Conservation (phyloP, 1,284 basidiomycete species). For the Fomes fomentarius region DNA sequence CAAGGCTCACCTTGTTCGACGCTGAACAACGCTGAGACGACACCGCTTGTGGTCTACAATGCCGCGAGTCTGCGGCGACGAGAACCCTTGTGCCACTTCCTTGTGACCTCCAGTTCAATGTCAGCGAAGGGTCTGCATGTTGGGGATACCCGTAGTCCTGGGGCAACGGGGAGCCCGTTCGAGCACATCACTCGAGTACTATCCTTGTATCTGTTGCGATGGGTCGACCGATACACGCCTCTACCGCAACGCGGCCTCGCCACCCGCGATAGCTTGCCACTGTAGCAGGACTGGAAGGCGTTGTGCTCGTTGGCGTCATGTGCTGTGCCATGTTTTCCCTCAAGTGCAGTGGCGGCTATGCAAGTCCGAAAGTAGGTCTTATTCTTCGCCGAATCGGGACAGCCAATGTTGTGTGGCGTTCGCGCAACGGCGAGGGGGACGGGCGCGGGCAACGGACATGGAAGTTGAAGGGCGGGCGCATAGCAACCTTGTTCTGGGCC, state of each 20-base stretch:
- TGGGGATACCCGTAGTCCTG: not conserved
- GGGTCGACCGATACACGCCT: not conserved
- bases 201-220: no score
- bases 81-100: not conserved
- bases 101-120: not conserved
- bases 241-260: no score
- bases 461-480: not conserved
- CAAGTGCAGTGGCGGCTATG: not conserved
- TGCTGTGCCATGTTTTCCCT: not conserved
- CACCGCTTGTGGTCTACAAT: not conserved
- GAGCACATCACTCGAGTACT: no score
- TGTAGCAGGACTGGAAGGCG: not conserved
- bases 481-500: slow-evolving; percentile 16
- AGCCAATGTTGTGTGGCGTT: not conserved
- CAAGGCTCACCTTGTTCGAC: not conserved
- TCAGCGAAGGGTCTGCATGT: no score
- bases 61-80: not conserved
- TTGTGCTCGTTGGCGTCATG: not conserved
- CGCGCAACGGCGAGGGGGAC: not conserved
- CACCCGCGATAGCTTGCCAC: not conserved
- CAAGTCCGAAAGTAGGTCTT: not conserved
- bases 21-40: not conserved
- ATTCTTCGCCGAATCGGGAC: slow-evolving; percentile 13
- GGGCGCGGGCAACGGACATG: not conserved
- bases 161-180: not conserved